Evolutionary conservation across 2,329 filamentous ascomycete genomes (phyloP), one percentile per base, ranked within the genome.

Genomic region (Penicillium sp.): DNA sequence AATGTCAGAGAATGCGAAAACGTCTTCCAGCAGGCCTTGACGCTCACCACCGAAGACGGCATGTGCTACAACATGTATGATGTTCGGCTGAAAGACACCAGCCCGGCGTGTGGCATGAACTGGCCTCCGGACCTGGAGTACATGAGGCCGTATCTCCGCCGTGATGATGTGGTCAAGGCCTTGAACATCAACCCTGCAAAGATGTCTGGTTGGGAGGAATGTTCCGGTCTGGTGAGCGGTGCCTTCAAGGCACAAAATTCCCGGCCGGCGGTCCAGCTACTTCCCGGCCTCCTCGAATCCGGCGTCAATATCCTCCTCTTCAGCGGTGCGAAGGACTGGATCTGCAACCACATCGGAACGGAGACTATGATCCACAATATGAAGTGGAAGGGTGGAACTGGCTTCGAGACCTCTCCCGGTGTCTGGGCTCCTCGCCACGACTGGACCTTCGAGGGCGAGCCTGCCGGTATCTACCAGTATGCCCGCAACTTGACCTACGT

Each of bases 51-150:
- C 52, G 79, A 81, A 11, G 76, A 75, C 31, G 76, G 76, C 13
- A 76, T 84, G 64, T 99, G 95, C 71, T 71, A 86, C 69, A 99
- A 99, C 75, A 96, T 97, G 90, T 99, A 99, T 72, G 94, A 99
- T 70, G 82, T 97, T 47, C 89, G 92, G 42, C 80, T 96, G 42
- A 85, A 79, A 57, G 94, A 99, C 71, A 76, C 76, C 6, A 90
- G 83, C 70, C 88, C 89, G 4, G 87, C 86, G 56, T 99, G 94
- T 70, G 94, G 94, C 61, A 96, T 96, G 92, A 92, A 91, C 75
- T 99, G 95, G 95, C 94, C 94, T 28, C 88, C 91, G 58, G 94
- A 99, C 73, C 79, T 99, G 65, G 72, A 74, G 42, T 69, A 81
- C 44, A 82, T 99, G 20, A 89, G 84, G 5, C 90, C 91, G 0